A percentile compares a stretch with the other conserved stretches of the same genome.
phyloP scores from a whole-genome alignment of 352 stramenopile species.

The Pythium scleroteichum region DNA sequence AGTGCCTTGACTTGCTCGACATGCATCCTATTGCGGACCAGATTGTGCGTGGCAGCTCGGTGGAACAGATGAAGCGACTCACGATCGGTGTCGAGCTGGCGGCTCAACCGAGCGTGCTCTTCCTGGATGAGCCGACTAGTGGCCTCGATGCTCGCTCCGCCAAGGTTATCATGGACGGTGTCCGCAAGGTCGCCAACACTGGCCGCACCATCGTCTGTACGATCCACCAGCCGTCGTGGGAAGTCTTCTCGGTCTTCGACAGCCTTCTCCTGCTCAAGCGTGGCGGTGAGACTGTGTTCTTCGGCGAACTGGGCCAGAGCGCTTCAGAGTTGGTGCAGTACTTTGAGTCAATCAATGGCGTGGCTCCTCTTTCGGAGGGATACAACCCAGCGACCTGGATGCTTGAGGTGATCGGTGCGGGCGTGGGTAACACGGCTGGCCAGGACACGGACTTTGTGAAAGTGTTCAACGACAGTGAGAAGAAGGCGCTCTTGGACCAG shows the following conservation, averaged over 20 bases:
- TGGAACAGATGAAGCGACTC: conserved; percentile 54
- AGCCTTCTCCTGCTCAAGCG: conserved; percentile 29
- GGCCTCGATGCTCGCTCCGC: conserved; percentile 82
- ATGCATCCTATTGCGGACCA: conserved; percentile 37
- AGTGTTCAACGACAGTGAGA: conserved; percentile 5
- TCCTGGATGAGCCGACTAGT: conserved; percentile 78
- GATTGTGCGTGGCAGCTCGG: conserved; percentile 40
- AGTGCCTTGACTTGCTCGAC: conserved; percentile 42
- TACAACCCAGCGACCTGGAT: conserved; percentile 63
- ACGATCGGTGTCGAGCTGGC: conserved; percentile 74
- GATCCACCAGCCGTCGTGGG: conserved; percentile 29
- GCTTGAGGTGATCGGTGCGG: conserved; percentile 47
- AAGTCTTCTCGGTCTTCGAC: conserved; percentile 35
- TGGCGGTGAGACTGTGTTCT: conserved; percentile 30
- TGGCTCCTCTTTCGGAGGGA: conserved; percentile 33
- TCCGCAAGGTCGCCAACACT: conserved; percentile 74
- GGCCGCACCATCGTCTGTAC: conserved; percentile 26
- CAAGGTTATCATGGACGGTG: conserved; percentile 75
- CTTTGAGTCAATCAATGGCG: conserved; percentile 50
- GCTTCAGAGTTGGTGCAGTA: conserved; percentile 39
- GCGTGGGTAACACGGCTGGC: conserved; percentile 24
- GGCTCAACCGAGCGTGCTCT: conserved; percentile 73
- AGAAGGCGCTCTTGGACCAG: conserved; percentile 19
- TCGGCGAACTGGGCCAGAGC: conserved; percentile 26
- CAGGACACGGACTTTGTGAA: conserved; percentile 16